Evolutionary conservation across 129 eudicot genomes (phyloP).

Genomic region (Lactuca sativa): DNA sequence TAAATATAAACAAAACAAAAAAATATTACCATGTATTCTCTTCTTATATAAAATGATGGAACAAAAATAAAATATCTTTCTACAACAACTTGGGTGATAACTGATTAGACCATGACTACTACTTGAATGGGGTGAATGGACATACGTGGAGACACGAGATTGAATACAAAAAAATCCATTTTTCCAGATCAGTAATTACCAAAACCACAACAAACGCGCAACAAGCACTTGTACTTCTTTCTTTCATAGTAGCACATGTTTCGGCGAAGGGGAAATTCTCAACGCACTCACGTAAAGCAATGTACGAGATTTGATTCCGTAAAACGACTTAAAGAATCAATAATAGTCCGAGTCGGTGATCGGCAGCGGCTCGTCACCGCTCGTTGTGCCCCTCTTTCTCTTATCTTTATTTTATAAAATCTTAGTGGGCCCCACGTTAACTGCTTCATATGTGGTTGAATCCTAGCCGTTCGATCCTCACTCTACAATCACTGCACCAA

Average conservation of each 20-base stretch:
- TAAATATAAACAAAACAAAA: not conserved
- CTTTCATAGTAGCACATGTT: not conserved
- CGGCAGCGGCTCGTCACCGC: constrained; percentile 49
- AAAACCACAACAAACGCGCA: not conserved
- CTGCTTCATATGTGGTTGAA: not conserved
- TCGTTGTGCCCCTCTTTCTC: constrained; percentile 31
- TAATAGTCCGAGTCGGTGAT: constrained; percentile 37
- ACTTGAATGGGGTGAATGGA: constrained; percentile 28
- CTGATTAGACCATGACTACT: not conserved
- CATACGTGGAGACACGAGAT: constrained; percentile 40
- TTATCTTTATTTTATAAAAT: constrained; percentile 22
- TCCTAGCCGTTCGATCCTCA: constrained; percentile 7
- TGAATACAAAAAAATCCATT: not conserved
- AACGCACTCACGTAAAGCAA: constrained; percentile 8
- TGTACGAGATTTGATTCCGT: constrained; percentile 28
- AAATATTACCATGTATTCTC: not conserved
- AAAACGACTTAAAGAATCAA: not conserved
- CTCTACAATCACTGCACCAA: not conserved
- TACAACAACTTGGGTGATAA: constrained; percentile 2
- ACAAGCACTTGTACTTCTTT: not conserved
- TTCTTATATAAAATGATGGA: not conserved
- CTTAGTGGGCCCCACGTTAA: constrained; percentile 17
- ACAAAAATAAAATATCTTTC: not conserved
- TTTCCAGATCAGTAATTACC: constrained; percentile 9
- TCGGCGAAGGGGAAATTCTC: not conserved